Conservation (phyloP, 108 stramenopile species). For the Craspedostauros australis region DNA sequence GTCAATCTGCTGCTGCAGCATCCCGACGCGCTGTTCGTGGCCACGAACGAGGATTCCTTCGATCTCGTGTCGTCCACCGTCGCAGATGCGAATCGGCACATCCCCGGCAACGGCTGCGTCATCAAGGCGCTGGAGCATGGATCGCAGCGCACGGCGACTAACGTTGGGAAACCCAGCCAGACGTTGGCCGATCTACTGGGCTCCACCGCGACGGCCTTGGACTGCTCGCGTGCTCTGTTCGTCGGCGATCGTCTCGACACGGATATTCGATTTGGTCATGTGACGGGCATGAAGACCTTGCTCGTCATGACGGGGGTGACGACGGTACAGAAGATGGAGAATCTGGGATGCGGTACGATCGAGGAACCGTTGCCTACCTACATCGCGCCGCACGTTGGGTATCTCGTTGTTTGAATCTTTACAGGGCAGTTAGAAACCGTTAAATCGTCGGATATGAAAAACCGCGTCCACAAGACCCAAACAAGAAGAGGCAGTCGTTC, state of each 20-base stretch:
- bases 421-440: too few relatives aligned
- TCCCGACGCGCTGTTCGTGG: slow-evolving; percentile 61
- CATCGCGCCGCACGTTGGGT: slow-evolving; percentile 59
- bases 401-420: too few relatives aligned
- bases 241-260: slow-evolving; percentile 91
- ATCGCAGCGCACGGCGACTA: slow-evolving; percentile 52
- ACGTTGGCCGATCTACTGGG: slow-evolving; percentile 42
- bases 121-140: slow-evolving; percentile 63
- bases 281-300: slow-evolving; percentile 52
- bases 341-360: slow-evolving; percentile 17
- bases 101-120: slow-evolving; percentile 67
- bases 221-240: slow-evolving; percentile 53
- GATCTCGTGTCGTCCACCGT: slow-evolving; percentile 53
- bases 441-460: too few relatives aligned
- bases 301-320: slow-evolving; percentile 82
- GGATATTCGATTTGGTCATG: slow-evolving; percentile 72
- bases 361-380: slow-evolving; percentile 48
- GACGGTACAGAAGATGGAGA: slow-evolving; percentile 33
- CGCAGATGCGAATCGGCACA: slow-evolving; percentile 48
- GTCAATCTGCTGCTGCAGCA: slow-evolving; percentile 64
- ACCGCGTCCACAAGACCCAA: too few relatives aligned
- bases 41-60: slow-evolving; percentile 78
- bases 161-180: slow-evolving; percentile 77
- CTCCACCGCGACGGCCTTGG: slow-evolving; percentile 3
- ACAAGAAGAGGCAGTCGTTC: too few relatives aligned